Percentiles rank a stretch among this genome's conserved stretches.
These are phyloP conservation scores for Fagus sylvatica DNA, from an alignment of 306 rosid species.

Conservation along the genomic window DNA sequence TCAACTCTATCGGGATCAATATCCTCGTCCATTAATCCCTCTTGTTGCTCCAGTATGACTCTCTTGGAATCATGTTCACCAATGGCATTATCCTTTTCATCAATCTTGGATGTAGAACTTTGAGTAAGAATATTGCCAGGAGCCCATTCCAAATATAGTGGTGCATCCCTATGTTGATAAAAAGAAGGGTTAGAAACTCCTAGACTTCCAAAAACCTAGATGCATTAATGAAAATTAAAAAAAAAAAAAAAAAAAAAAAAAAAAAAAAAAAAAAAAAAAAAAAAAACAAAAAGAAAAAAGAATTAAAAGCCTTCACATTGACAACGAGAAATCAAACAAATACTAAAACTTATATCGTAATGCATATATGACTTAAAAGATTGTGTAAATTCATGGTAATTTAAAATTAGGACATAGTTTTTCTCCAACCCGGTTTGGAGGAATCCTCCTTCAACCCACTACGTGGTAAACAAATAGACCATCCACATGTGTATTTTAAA, in stretches of 20 bases:
- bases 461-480: no score
- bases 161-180: slow-evolving; percentile 68
- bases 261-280: not conserved
- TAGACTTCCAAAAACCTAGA: not conserved
- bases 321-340: not conserved
- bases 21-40: slow-evolving; percentile 60
- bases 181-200: slow-evolving; percentile 23
- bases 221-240: not conserved
- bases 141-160: slow-evolving; percentile 94
- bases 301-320: not conserved
- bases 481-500: no score
- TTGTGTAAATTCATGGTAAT: not conserved
- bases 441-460: no score
- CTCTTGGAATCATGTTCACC: slow-evolving; percentile 72
- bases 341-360: not conserved
- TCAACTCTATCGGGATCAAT: slow-evolving; percentile 87
- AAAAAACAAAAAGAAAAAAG: not conserved
- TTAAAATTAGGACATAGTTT: not conserved
- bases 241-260: not conserved
- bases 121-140: slow-evolving; percentile 69
- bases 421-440: no score
- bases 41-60: slow-evolving; percentile 56
- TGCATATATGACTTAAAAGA: not conserved
- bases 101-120: slow-evolving; percentile 40
- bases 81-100: slow-evolving; percentile 40